Evolutionary conservation across 2,329 filamentous ascomycete genomes (phyloP).

Genomic region (Trichoderma gracile): DNA sequence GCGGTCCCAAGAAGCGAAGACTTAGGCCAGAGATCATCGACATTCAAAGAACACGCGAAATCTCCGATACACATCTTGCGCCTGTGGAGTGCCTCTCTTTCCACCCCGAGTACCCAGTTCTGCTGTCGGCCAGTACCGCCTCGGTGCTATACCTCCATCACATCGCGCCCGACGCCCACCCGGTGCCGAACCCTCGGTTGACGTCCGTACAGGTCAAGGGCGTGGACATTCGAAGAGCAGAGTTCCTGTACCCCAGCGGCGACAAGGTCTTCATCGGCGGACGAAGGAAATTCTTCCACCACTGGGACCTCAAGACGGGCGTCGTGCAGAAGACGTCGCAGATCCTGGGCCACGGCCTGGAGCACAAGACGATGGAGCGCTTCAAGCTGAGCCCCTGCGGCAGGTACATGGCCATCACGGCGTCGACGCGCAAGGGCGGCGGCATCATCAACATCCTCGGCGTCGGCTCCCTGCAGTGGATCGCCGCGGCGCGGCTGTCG

Average conservation of each 20-base stretch:
- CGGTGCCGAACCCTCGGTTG: slow-evolving; percentile 81
- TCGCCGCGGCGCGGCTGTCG: slow-evolving; percentile 78
- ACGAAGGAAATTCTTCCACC: slow-evolving; percentile 87
- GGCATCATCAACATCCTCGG: slow-evolving; percentile 85
- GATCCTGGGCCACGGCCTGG: slow-evolving; percentile 72
- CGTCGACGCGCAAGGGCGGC: slow-evolving; percentile 78
- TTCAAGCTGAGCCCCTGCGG: slow-evolving; percentile 89
- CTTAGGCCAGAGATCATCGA: slow-evolving; percentile 85
- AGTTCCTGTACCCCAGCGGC: slow-evolving; percentile 72
- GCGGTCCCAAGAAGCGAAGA: slow-evolving; percentile 62
- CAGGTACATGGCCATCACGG: slow-evolving; percentile 79
- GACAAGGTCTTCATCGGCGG: slow-evolving; percentile 86
- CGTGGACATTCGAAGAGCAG: slow-evolving; percentile 80
- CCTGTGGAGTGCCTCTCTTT: slow-evolving; percentile 83
- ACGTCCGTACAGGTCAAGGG: slow-evolving; percentile 85
- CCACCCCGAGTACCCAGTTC: slow-evolving; percentile 83
- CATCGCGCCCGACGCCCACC: slow-evolving; percentile 71
- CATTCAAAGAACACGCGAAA: slow-evolving; percentile 85
- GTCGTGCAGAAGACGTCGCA: slow-evolving; percentile 78
- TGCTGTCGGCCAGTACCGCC: slow-evolving; percentile 84
- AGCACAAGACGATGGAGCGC: slow-evolving; percentile 87
- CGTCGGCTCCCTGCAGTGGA: slow-evolving; percentile 81
- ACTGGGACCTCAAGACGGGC: slow-evolving; percentile 85
- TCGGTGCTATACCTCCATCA: slow-evolving; percentile 88
- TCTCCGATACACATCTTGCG: slow-evolving; percentile 75